Conservation (phyloP, 306 rosid genomes). For the Comarum palustre region DNA sequence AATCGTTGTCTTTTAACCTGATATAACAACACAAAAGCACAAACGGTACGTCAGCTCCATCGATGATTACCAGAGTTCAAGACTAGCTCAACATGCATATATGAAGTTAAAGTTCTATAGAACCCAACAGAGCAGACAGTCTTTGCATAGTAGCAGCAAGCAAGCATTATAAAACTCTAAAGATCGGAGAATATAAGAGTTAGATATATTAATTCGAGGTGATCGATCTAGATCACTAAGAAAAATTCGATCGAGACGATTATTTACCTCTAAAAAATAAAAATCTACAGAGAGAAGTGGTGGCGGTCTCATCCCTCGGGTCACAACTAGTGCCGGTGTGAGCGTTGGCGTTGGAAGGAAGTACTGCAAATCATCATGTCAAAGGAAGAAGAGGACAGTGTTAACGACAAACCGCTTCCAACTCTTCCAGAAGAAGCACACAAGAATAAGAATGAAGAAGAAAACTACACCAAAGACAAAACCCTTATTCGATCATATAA, state of each 20-base stretch:
- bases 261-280: not conserved
- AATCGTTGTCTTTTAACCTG: constrained; percentile 8
- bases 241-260: not conserved
- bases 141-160: not conserved
- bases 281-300: not conserved
- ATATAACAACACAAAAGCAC: not conserved
- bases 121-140: not conserved
- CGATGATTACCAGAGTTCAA: not conserved
- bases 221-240: not conserved
- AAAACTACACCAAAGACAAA: not conserved
- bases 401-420: not conserved
- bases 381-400: not conserved
- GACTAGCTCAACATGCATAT: not conserved
- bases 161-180: not conserved
- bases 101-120: not conserved
- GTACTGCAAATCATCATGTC: not conserved
- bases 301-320: not conserved
- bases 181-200: not conserved
- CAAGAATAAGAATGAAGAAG: not conserved
- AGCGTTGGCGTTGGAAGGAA: not conserved
- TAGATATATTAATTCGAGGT: not conserved
- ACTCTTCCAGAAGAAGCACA: constrained; percentile 2
- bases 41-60: not conserved
- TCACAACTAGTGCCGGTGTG: constrained; percentile 1
- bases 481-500: not conserved